These are phyloP conservation scores for Didymella lethalis DNA, from an alignment of 2,329 filamentous ascomycete genomes.

Conservation along the genomic window DNA sequence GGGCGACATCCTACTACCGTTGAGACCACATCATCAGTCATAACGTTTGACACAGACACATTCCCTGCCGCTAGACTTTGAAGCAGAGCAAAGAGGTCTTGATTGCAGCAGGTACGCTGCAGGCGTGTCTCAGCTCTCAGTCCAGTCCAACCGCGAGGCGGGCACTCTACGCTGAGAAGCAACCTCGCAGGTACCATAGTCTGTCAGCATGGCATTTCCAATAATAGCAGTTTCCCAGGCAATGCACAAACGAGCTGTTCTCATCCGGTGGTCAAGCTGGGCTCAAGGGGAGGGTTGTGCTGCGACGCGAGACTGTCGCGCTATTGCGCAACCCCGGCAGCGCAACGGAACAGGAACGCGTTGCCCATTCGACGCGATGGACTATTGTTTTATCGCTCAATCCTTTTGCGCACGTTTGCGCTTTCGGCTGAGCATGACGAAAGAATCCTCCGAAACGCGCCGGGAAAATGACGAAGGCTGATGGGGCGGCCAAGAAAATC, in stretches of 20 bases:
- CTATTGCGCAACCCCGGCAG: conserved; percentile 10
- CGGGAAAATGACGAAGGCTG: conserved; percentile 15
- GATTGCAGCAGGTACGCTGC: too few relatives aligned
- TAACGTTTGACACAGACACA: too few relatives aligned
- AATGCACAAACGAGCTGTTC: conserved; percentile 6
- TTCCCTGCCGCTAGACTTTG: too few relatives aligned
- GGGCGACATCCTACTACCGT: too few relatives aligned
- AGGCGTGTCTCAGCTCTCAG: too few relatives aligned
- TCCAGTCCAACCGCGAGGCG: too few relatives aligned
- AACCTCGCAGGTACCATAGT: not conserved
- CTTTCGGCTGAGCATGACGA: conserved; percentile 2
- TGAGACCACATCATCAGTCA: too few relatives aligned
- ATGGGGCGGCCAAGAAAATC: conserved; percentile 21
- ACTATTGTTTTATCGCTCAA: not conserved
- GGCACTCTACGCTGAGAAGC: not conserved
- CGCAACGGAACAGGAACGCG: conserved; percentile 9
- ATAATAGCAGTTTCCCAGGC: conserved; percentile 7
- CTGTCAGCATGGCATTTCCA: not conserved
- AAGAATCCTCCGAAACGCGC: not conserved
- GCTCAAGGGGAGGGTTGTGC: not conserved
- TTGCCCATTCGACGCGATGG: conserved; percentile 21
- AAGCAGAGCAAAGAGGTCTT: too few relatives aligned
- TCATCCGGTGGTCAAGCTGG: not conserved
- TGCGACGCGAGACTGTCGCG: conserved; percentile 20
- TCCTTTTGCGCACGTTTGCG: conserved; percentile 7